Evolutionary conservation across 805 yeast genomes (phyloP).

Genomic region (Limtongozyma cylindracea): DNA sequence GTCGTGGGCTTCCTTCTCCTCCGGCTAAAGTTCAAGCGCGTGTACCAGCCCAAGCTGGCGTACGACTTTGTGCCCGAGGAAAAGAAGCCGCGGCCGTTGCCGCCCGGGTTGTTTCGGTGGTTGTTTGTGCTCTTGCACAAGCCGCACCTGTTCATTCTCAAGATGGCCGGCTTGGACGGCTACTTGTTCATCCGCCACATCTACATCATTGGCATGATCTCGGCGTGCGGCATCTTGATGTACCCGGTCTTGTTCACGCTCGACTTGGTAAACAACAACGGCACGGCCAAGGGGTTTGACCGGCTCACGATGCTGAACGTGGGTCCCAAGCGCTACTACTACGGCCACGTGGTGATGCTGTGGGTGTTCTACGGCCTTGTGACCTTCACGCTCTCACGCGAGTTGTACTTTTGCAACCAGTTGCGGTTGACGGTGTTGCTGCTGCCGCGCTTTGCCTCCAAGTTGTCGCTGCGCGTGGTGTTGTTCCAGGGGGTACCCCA

Average conservation of each 20-base stretch:
- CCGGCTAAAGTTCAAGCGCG: slow-evolving; percentile 39
- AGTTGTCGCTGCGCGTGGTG: slow-evolving; percentile 57
- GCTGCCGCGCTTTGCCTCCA: slow-evolving; percentile 56
- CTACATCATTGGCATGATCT: slow-evolving; percentile 22
- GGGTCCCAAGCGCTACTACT: slow-evolving; percentile 31
- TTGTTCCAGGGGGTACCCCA: slow-evolving; percentile 70
- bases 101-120: slow-evolving; percentile 52
- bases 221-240: slow-evolving; percentile 27
- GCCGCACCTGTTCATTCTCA: slow-evolving; percentile 50
- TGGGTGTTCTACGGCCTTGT: slow-evolving; percentile 57
- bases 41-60: slow-evolving; percentile 65
- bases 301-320: slow-evolving; percentile 60
- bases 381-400: slow-evolving; percentile 59
- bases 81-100: slow-evolving; percentile 50
- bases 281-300: slow-evolving; percentile 37
- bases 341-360: slow-evolving; percentile 64
- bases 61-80: slow-evolving; percentile 25
- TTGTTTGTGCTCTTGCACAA: slow-evolving; percentile 31
- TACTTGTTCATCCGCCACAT: slow-evolving; percentile 72
- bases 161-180: slow-evolving; percentile 87
- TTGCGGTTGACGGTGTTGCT: slow-evolving; percentile 56
- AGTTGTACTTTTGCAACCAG: slow-evolving; percentile 52
- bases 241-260: slow-evolving; percentile 61
- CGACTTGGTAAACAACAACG: slow-evolving; percentile 35
- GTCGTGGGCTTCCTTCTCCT: slow-evolving; percentile 34